Conservation (phyloP, 805 yeast species). For the fission yeast (Schizosaccharomyces pombe) region DNA sequence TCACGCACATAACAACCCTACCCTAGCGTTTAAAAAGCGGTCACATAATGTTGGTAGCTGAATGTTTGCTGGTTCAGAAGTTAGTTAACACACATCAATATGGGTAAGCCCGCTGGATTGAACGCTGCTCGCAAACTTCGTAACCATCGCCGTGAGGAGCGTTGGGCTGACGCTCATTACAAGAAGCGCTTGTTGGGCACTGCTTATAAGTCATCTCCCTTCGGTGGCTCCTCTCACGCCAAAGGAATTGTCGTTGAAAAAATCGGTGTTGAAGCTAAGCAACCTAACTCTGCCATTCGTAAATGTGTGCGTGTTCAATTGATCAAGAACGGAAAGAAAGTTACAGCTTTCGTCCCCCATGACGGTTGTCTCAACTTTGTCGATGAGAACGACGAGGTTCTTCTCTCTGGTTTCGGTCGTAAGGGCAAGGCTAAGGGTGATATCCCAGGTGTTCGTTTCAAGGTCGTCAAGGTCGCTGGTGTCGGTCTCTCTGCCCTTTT, state of each 20-base stretch:
- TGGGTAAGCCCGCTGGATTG: slow-evolving; percentile 49
- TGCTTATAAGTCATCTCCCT: slow-evolving; percentile 98
- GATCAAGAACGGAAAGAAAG: slow-evolving; percentile 99
- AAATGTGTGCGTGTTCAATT: slow-evolving; percentile 99
- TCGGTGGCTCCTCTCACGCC: slow-evolving; percentile 99
- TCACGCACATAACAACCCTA: not conserved
- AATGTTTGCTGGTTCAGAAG: not conserved
- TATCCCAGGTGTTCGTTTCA: slow-evolving; percentile 99
- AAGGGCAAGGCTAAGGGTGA: slow-evolving; percentile 99
- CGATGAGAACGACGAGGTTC: slow-evolving; percentile 98
- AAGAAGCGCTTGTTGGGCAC: slow-evolving; percentile 98
- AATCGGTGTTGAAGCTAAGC: slow-evolving; percentile 99
- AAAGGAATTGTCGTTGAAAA: slow-evolving; percentile 99
- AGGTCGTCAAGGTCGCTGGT: slow-evolving; percentile 99
- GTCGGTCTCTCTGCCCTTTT: slow-evolving; percentile 97
- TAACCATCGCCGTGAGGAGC: slow-evolving; percentile 98
- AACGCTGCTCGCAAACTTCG: slow-evolving; percentile 99
- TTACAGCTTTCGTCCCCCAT: slow-evolving; percentile 98
- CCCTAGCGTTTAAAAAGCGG: not conserved
- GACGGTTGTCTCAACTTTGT: slow-evolving; percentile 99
- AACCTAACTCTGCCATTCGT: slow-evolving; percentile 99
- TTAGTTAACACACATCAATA: not conserved
- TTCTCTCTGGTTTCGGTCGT: slow-evolving; percentile 99
- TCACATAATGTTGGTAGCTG: not conserved
- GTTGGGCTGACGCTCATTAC: slow-evolving; percentile 98